Base-by-base conservation (phyloP, 306 rosid species). In the Nissolia schottii region DNA sequence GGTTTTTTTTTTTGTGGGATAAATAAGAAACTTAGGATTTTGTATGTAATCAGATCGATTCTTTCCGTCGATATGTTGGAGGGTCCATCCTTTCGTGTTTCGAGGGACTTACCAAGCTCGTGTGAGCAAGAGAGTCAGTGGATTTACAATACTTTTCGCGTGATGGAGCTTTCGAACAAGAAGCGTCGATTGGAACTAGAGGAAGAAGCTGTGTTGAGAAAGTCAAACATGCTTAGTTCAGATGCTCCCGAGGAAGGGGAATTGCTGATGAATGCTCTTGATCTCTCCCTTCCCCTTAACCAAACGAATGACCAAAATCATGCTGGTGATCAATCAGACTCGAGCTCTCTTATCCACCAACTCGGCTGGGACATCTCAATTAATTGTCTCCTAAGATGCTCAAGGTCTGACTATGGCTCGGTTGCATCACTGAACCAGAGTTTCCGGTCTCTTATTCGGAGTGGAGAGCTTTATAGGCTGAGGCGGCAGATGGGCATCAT, bases 321-420 rank as follows among this genome's bases (percentile, higher is more conserved):
- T 32, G 49, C 35, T 2, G 80, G 83, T 67, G 83, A 79, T 55
- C 76, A 74, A 23, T 77, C 85, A 18, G 88, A 90, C 74, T 64
- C 77, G 15, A 65, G 79, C 75, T 83, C 83, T 0, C 85, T 91
- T 23, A 78, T 86, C 75, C 56, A 34, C 66, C 83, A 82, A 32
- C 88, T 91, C n/a, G 92, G 92, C 38, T 70, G 90, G 62, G 94
- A 91, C 55, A 72, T 86, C 13, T 81, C 92, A 20, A 78, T 88
- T 37, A 76, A 77, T 55, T 86, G 95, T 61, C 90, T 91, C 66
- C 76, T 88, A 18, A 77, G 77, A 19, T 78, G 87, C 73, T 87
- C 92, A 1, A 91, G 95, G 74, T 87, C 94, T 70, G 90, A 86
- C 59, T 85, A 88, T 64, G 89, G 85, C 11, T 76, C 82, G 4